Evolutionary conservation across 2,329 filamentous ascomycete genomes (phyloP).

Genomic region (Botrytis byssoidea): DNA sequence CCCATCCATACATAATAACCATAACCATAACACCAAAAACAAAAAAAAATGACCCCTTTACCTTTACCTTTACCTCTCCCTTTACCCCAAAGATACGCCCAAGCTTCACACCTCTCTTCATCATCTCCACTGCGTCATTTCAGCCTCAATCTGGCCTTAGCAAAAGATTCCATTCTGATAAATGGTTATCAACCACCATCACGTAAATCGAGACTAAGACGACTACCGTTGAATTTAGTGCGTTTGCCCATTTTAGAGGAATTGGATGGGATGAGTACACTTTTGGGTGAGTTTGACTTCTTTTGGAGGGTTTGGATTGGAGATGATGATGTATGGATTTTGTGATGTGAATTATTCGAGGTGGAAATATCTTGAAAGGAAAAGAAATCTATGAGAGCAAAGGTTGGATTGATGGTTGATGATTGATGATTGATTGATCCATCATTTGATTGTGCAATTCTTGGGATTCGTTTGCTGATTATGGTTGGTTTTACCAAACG

Average conservation of each 20-base stretch:
- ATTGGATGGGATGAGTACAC: constrained; percentile 13
- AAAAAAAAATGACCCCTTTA: not conserved
- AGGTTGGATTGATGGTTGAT: not conserved
- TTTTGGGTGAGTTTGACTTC: constrained; percentile 10
- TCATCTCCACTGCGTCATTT: constrained; percentile 3
- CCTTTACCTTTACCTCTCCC: not conserved
- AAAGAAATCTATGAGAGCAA: not conserved
- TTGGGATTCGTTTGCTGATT: not conserved
- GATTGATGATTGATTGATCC: not conserved
- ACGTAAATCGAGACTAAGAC: not conserved
- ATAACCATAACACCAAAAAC: not conserved
- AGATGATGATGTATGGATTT: not conserved
- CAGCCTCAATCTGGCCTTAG: not conserved
- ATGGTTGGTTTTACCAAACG: not conserved
- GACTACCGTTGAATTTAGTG: not conserved
- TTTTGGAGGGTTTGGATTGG: not conserved
- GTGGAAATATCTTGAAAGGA: not conserved
- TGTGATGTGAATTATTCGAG: not conserved
- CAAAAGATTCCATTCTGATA: not conserved
- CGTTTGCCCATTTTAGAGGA: not conserved
- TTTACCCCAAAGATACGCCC: not conserved
- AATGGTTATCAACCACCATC: not conserved
- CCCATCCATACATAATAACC: not conserved
- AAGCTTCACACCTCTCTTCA: not conserved
- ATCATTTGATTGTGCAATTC: too few relatives aligned